Conservation (phyloP, 352 stramenopile genomes). For the Pythium rhizo-oryzae region DNA sequence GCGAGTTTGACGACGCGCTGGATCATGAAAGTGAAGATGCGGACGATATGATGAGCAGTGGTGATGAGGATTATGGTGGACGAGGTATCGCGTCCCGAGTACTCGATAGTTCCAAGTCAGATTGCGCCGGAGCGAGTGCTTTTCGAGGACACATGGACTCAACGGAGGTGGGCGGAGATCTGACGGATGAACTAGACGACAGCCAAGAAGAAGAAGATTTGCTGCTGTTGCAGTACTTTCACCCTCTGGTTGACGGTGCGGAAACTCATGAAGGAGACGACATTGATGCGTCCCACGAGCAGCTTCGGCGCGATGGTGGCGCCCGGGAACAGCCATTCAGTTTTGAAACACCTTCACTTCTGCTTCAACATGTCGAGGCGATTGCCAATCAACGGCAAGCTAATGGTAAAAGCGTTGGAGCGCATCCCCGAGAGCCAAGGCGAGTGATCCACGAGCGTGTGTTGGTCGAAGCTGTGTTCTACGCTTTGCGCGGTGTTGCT, state of each 20-base stretch:
- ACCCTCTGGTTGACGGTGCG: conserved; percentile 9
- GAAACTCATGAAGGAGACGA: conserved; percentile 17
- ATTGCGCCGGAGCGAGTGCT: not conserved
- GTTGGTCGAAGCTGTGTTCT: conserved; percentile 54
- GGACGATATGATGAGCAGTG: conserved; percentile 16
- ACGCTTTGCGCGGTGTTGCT: conserved; percentile 53
- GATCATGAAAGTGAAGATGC: conserved; percentile 43
- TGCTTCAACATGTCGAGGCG: conserved; percentile 12
- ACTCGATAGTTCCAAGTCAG: not conserved
- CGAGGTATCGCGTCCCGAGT: conserved; percentile 12
- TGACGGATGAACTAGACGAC: conserved; percentile 13
- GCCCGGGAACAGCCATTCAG: conserved; percentile 3
- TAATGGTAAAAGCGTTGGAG: not conserved
- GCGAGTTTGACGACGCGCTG: conserved; percentile 26
- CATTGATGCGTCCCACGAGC: not conserved
- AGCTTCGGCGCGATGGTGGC: not conserved
- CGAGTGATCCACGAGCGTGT: conserved; percentile 53
- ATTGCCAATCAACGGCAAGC: conserved; percentile 1
- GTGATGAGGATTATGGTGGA: conserved; percentile 27
- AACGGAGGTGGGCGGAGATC: not conserved
- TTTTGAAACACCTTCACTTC: conserved; percentile 11
- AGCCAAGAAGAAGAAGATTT: conserved; percentile 29
- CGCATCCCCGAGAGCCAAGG: conserved; percentile 10
- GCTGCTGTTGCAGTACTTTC: conserved; percentile 53
- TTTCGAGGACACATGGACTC: not conserved